Conservation (phyloP, 2,329 filamentous ascomycete genomes). For the Aspergillus melleus region DNA sequence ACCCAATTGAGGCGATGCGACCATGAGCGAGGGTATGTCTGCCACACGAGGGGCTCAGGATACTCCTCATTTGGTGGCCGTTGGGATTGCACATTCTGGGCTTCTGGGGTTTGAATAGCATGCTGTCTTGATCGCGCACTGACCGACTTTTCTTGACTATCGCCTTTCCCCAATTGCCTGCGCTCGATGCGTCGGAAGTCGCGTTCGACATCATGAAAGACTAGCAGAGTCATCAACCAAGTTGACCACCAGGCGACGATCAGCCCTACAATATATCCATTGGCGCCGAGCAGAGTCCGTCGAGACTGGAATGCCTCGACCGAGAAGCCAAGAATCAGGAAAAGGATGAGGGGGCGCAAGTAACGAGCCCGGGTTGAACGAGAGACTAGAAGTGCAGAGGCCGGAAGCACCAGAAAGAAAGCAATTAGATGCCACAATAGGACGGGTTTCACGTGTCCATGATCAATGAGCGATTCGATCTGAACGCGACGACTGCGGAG, state of each 20-base stretch:
- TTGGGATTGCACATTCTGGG: background rate
- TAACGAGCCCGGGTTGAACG: slow-evolving; percentile 38
- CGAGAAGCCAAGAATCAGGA: slow-evolving; percentile 44
- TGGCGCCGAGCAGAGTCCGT: slow-evolving; percentile 51
- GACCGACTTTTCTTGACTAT: background rate
- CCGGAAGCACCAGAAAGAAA: slow-evolving; percentile 31
- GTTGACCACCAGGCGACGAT: slow-evolving; percentile 55
- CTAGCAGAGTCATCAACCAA: slow-evolving; percentile 54
- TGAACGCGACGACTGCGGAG: slow-evolving; percentile 22
- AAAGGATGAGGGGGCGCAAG: slow-evolving; percentile 49
- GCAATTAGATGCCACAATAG: slow-evolving; percentile 38
- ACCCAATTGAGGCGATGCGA: slow-evolving; percentile 59
- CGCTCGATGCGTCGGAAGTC: slow-evolving; percentile 59
- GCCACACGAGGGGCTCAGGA: slow-evolving; percentile 50
- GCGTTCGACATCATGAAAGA: slow-evolving; percentile 56
- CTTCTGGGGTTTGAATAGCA: background rate
- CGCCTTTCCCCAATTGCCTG: background rate
- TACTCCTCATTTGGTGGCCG: background rate
- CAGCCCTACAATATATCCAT: slow-evolving; percentile 57
- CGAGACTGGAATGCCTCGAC: slow-evolving; percentile 46
- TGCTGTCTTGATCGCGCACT: no score
- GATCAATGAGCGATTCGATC: slow-evolving; percentile 26
- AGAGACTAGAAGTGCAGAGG: slow-evolving; percentile 55
- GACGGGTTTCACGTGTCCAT: slow-evolving; percentile 33
- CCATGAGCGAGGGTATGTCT: slow-evolving; percentile 53